Conservation (phyloP, 192 early-diverging fungal genomes). For the Coemansia sp. region DNA sequence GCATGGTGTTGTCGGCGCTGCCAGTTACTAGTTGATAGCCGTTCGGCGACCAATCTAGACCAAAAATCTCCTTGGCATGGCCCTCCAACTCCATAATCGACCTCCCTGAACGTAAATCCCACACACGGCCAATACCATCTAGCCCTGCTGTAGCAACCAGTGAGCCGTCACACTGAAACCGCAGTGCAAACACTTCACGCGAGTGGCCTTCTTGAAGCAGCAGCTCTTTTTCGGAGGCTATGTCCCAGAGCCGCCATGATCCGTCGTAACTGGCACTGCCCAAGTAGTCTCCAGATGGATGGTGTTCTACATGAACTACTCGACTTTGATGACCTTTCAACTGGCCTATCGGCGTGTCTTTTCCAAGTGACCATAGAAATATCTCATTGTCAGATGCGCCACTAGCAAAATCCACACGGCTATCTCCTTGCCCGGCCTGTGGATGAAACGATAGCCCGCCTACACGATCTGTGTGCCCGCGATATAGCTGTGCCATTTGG, state of each 20-base stretch:
- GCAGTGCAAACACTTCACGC: slow-evolving; percentile 86
- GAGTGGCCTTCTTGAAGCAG: slow-evolving; percentile 94
- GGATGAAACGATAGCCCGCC: slow-evolving; percentile 91
- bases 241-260: slow-evolving; percentile 97
- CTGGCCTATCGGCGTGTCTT: slow-evolving; percentile 71
- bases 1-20: slow-evolving; percentile 85
- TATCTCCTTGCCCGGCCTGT: slow-evolving; percentile 40
- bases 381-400: slow-evolving; percentile 77
- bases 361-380: slow-evolving; percentile 80
- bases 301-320: slow-evolving; percentile 83
- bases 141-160: slow-evolving; percentile 84
- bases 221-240: slow-evolving; percentile 69
- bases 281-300: slow-evolving; percentile 83
- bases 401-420: slow-evolving; percentile 74
- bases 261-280: slow-evolving; percentile 70
- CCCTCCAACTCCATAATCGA: slow-evolving; percentile 85
- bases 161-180: slow-evolving; percentile 89
- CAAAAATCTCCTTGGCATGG: slow-evolving; percentile 86
- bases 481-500: slow-evolving; percentile 55
- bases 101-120: slow-evolving; percentile 92
- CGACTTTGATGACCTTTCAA: slow-evolving; percentile 80
- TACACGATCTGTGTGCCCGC: slow-evolving; percentile 86
- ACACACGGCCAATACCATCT: slow-evolving; percentile 91
- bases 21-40: slow-evolving; percentile 91
- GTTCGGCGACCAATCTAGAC: slow-evolving; percentile 89